Evolutionary conservation across 257 asterid species (phyloP), one percentile per base, ranked within the genome.

Genomic region (Fraxinus excelsior): DNA sequence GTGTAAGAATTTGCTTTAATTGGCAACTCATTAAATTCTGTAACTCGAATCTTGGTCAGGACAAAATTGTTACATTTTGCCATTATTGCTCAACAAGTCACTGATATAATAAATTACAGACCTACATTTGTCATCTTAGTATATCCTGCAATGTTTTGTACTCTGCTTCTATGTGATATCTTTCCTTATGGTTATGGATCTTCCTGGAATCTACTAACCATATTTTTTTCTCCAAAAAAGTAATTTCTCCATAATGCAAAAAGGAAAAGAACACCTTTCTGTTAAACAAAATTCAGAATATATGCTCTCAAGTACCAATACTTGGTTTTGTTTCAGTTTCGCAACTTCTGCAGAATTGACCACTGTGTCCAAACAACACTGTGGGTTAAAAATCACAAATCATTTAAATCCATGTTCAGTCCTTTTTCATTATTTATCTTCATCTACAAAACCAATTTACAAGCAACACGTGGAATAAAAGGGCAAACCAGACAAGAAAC

Each of bases 281-380:
- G 53, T 4, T 56, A 56, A 53, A n/a, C 26, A 19, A 56, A 56
- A 56, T 19, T 19, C 26, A 56, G 21, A 56, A 56, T 56, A 21
- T 60, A 10, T 60, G 67, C 67, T 25, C 26, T 58, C 18, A 8
- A 1, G 12, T 58, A 23, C 31, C 4, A 7, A 60, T 9, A 60
- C 67, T 60, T 60, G 67, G 67, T 35, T 14, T 32, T 4, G 5
- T 31, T 60, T 60, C 67, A 21, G 29, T 53, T 29, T 70, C 51
- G 29, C 10, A 72, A 78, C 46, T 70, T 46, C 72, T 69, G 37
- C 67, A 60, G 31, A 12, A 62, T 62, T 62, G 67, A 44, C 53
- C 32, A 23, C 16, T 5, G 67, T 8, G 67, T 23, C 67, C 31
- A 60, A 60, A 0, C 49, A 60, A 56, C 66, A 56, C 66, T n/a